Base-by-base conservation (phyloP, 768 basidiomycete species). In the Clathrus columnatus region DNA sequence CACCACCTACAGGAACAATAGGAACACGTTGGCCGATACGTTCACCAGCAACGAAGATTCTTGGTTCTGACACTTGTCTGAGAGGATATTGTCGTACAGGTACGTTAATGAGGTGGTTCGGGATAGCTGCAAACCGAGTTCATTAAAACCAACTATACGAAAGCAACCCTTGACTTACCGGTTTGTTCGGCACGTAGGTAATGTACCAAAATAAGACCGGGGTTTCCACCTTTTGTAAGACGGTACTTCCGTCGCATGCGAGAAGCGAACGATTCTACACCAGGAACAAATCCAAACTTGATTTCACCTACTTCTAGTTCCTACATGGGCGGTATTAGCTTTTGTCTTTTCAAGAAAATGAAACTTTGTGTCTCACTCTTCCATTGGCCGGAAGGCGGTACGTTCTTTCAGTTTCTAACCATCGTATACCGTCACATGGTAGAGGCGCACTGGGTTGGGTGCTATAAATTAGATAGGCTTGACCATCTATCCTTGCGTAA, bases 211-310 rank as follows among this genome's bases (percentile, higher is more conserved):
- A 83, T 74, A n/a, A 91, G 76, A 52, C 81, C 79, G 0, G 82
- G 77, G 61, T 87, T 80, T 0, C 87, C 86, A 26, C 86, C 87
- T 64, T 86, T 88, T 43, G 70, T 58, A 32, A 92, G 73, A 32
- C 89, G 82, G 65, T 78, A 91, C 5, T 86, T 81, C 48, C 87
- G 72, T 48, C 90, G 78, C 47, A 82, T 65, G 16, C 88, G 82
- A 67, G 76, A 85, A 27, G 90, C 88, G 57, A 64, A 72, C 7
- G 72, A 64, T 59, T 91, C 89, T 1, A 73, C 71, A 42, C 76
- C 77, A 16, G 89, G 89, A n/a, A 87, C 67, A 65, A 88, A 92
- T 1, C 90, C 89, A 61, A 69, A 83, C 65, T 85, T 89, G 24
- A 78, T 68, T 67, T 92, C 89, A 54, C 72, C 65, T 1, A 91